Percentiles rank a stretch among this genome's conserved stretches.
These are phyloP conservation scores for Russula olivacea DNA, from an alignment of 768 basidiomycete species.

Conservation along the genomic window DNA sequence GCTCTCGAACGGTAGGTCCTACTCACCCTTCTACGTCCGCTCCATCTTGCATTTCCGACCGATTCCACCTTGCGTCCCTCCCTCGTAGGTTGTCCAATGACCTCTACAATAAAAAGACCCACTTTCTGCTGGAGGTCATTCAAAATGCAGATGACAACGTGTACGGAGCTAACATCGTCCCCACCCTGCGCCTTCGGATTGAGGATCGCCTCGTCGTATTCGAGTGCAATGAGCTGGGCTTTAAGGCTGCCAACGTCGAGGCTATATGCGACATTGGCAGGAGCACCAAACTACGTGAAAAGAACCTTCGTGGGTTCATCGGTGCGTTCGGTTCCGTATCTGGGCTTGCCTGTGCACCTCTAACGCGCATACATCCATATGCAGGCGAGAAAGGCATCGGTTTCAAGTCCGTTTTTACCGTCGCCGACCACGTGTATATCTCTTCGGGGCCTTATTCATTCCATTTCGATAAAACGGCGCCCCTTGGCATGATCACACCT, in stretches of 20 bases:
- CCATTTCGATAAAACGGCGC: conserved; percentile 22
- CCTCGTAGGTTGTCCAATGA: conserved; percentile 25
- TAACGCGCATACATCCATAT: conserved; percentile 1
- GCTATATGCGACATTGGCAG: conserved; percentile 29
- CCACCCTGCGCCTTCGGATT: conserved; percentile 22
- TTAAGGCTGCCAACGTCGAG: conserved; percentile 24
- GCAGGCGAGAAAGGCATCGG: conserved; percentile 32
- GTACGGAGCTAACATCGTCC: conserved; percentile 16
- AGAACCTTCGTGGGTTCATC: conserved; percentile 21
- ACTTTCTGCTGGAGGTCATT: conserved; percentile 30
- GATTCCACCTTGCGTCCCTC: too few relatives aligned
- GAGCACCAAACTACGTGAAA: conserved; percentile 28
- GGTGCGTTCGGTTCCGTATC: conserved; percentile 3
- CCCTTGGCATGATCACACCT: conserved; percentile 30
- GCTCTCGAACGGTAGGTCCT: conserved; percentile 21
- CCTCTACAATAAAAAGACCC: conserved; percentile 29
- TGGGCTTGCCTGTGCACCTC: neutral
- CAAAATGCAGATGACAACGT: conserved; percentile 31
- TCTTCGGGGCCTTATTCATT: conserved; percentile 26
- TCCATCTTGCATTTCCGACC: neutral
- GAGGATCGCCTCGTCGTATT: conserved; percentile 17
- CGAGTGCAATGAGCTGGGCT: conserved; percentile 29
- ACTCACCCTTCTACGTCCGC: neutral
- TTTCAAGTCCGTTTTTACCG: conserved; percentile 32
- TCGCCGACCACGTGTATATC: conserved; percentile 27